Evolutionary conservation across 768 basidiomycete species (phyloP).

Genomic region (Trametes cinnabarina): DNA sequence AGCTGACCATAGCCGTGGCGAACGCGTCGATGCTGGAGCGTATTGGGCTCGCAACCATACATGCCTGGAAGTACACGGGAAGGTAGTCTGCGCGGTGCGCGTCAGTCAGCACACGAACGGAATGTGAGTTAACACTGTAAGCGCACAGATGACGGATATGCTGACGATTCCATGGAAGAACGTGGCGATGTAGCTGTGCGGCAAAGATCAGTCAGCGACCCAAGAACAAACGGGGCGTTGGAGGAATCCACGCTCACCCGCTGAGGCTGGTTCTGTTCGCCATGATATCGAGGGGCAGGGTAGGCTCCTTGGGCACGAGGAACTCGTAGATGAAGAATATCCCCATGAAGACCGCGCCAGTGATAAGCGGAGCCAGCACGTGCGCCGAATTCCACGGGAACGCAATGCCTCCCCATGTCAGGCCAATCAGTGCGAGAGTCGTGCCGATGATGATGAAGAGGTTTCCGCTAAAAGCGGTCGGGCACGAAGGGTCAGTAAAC

Average conservation of each 20-base stretch:
- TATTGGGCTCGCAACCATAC: slow-evolving; percentile 33
- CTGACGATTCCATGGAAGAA: slow-evolving; percentile 22
- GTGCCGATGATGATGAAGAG: slow-evolving; percentile 31
- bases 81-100: not conserved
- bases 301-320: not conserved
- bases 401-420: slow-evolving; percentile 41
- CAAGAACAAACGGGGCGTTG: too few relatives aligned
- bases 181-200: slow-evolving; percentile 31
- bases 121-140: not conserved
- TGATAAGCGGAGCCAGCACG: slow-evolving; percentile 39
- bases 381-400: slow-evolving; percentile 38
- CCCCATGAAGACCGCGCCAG: not conserved
- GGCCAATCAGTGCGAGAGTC: slow-evolving; percentile 33
- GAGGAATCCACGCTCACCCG: slow-evolving; percentile 1
- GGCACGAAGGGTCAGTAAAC: too few relatives aligned
- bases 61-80: slow-evolving; percentile 46
- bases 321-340: slow-evolving; percentile 5
- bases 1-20: slow-evolving; percentile 25
- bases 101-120: too few relatives aligned
- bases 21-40: slow-evolving; percentile 26
- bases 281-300: slow-evolving; percentile 1
- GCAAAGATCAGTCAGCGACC: too few relatives aligned
- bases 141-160: slow-evolving; percentile 26
- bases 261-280: slow-evolving; percentile 8
- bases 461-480: slow-evolving; percentile 34